phyloP scores from a whole-genome alignment of 352 stramenopile genomes.

The Aphanomyces astaci region DNA sequence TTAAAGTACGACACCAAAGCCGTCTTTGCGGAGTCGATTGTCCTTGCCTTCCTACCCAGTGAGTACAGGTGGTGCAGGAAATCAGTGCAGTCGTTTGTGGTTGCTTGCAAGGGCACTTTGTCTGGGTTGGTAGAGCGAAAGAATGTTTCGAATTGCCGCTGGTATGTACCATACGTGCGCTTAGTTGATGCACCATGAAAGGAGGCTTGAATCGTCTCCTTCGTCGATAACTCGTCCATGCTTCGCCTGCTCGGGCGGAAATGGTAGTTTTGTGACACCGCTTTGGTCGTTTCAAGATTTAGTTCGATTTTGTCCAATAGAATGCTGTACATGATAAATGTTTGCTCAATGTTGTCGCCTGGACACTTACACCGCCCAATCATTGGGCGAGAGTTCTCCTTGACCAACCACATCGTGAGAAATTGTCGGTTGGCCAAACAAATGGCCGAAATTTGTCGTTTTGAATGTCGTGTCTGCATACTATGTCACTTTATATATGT shows the following conservation, averaged over 20 bases:
- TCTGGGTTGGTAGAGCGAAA: background rate
- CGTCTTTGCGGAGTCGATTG: background rate
- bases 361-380: background rate
- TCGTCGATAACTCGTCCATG: background rate
- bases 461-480: background rate
- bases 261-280: background rate
- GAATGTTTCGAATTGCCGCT: constrained; percentile 13
- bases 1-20: constrained; percentile 5
- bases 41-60: constrained; percentile 4
- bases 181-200: constrained; percentile 11
- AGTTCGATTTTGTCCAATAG: background rate
- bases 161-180: constrained; percentile 1
- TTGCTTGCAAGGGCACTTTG: background rate
- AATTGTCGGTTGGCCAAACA: background rate
- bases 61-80: constrained; percentile 10
- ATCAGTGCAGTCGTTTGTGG: background rate
- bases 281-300: background rate
- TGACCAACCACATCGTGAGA: background rate
- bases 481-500: too few relatives aligned
- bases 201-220: background rate
- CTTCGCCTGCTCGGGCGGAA: background rate
- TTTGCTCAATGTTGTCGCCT: background rate
- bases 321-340: constrained; percentile 2
- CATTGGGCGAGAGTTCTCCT: background rate
- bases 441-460: background rate